Evolutionary conservation across 352 stramenopile genomes (phyloP), one percentile per base, ranked within the genome.

Genomic region (Blastocystis sp.): DNA sequence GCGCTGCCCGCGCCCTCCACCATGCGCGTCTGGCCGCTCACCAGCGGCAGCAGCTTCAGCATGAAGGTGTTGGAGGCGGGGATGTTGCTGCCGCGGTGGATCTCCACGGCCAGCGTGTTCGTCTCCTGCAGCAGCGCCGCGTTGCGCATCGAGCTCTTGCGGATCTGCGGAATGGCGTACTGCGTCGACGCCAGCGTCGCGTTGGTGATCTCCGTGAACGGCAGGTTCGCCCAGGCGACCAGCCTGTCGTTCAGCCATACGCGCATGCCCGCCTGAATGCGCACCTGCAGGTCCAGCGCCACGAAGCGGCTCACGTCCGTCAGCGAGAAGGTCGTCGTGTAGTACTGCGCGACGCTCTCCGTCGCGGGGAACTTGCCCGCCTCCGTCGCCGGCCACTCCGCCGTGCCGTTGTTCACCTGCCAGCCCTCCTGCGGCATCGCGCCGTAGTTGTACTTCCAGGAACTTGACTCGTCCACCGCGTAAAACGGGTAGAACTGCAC

Each of bases 301-400:
- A 71, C 63, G 45, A 57, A 88, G 14, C 28, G 11, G 45, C 9
- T 88, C 14, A 65, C 7, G 45, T 88, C 43, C 24, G 9, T 24
- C 34, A 88, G 24, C 34, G 61, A 34, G 68, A 88, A 88, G 45
- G 68, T 78, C 17, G 78, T 77, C 3, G n/a, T 78, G 68, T 88
- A 88, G 78, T 88, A 88, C 54, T 88, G 78, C 19, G 78, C 54
- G n/a, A 88, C 66, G 24, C 14, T 54, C 7, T 88, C 68, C n/a
- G 78, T 76, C 34, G 68, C 78, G 45, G 78, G 64, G 38, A 88
- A 76, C 21, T 76, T 38, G 19, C 78, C 60, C n/a, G 78, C 17
- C 48, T 88, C 57, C 1, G 62, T 57, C 17, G 43, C 48, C 21
- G 78, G 10, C 78, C 78, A 88, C 17, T 14, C 66, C 6, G 68